Percentiles rank a stretch among this genome's conserved stretches.
Evolutionary conservation across 345 rosid genomes (phyloP).

Genomic region (Anastatica hierochuntica): DNA sequence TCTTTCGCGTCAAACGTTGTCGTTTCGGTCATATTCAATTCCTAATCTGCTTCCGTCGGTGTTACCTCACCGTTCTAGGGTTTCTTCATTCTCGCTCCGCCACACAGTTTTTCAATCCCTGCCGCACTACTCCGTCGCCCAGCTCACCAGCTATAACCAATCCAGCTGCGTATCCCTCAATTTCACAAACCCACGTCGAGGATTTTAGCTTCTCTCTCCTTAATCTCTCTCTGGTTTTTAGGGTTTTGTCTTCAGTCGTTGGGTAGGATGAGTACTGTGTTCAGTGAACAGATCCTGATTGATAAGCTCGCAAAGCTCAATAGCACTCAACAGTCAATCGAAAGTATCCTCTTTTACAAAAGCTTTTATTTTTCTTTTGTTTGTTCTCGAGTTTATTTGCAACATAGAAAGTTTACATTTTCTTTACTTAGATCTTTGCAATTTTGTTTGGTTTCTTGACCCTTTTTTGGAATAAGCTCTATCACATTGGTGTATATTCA

Average conservation of each 20-base stretch:
- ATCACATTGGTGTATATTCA: conserved; percentile 96
- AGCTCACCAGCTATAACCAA: conserved; percentile 2
- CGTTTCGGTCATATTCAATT: conserved; percentile 1
- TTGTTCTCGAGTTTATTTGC: too few species aligned
- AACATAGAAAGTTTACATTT: neutral
- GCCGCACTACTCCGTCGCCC: neutral
- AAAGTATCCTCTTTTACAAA: conserved; percentile 56
- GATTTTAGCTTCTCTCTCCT: too few species aligned
- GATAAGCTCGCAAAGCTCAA: conserved; percentile 98
- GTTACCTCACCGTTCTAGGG: conserved; percentile 21
- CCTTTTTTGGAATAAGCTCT: conserved; percentile 39
- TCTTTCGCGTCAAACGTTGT: conserved; percentile 14
- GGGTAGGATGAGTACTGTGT: conserved; percentile 91
- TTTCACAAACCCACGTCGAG: neutral
- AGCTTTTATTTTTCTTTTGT: neutral
- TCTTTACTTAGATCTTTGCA: too few species aligned
- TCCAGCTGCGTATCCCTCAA: neutral
- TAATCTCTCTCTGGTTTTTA: neutral
- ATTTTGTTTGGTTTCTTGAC: conserved; percentile 35
- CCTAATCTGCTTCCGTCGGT: conserved; percentile 1
- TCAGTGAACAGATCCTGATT: conserved; percentile 84
- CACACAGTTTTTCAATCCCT: conserved; percentile 4
- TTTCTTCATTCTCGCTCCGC: conserved; percentile 21
- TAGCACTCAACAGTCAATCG: conserved; percentile 92
- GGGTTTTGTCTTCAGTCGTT: neutral